Evolutionary conservation across 176 grass and related monocot genomes (phyloP), one percentile per base, ranked within the genome.

Genomic region (Musa itinerans): DNA sequence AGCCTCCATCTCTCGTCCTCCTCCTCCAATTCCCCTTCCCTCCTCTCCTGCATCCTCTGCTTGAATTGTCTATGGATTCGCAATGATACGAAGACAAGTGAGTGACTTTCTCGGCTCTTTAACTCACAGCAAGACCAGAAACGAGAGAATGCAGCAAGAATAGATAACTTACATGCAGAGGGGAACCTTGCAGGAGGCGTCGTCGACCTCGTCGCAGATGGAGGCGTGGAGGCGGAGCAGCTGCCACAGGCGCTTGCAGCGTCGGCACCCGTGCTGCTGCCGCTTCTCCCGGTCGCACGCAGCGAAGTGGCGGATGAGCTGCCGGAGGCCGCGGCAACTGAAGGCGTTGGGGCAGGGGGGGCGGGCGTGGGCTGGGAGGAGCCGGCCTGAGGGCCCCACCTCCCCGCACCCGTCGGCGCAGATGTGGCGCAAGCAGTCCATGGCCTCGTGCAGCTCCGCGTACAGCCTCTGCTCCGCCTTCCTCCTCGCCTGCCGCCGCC

Each of bases 181-280:
- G 21, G 92, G 92, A 25, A 87, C 88, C 59, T 87, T 77, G 86
- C 92, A 96, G 7, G 77, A 8, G 14, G 13, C 16, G 9, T 59
- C 57, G 16, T 74, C 58, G 2, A 63, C 67, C 6, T 12, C 78
- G 68, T 79, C 78, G 24, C 92, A 96, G 82, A 96, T 79, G 61
- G 82, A 87, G 7, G 92, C 74, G 85, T 96, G 92, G 56, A 96
- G 92, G 54, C 84, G 84, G 62, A 96, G 92, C 67, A 96, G 80
- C 75, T 96, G 86, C 92, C 84, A 92, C 86, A 87, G 92, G 71
- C 89, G 89, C 76, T 83, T 83, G 86, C 92, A 96, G 3, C 82
- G 74, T 1, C 78, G 12, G 92, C 92, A 96, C 80, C 71, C 6
- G 50, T 13, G 71, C 29, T 34, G 29, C 29, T 34, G 29, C 51